Conservation (phyloP, 768 basidiomycete genomes). For the Tricholomella constricta region DNA sequence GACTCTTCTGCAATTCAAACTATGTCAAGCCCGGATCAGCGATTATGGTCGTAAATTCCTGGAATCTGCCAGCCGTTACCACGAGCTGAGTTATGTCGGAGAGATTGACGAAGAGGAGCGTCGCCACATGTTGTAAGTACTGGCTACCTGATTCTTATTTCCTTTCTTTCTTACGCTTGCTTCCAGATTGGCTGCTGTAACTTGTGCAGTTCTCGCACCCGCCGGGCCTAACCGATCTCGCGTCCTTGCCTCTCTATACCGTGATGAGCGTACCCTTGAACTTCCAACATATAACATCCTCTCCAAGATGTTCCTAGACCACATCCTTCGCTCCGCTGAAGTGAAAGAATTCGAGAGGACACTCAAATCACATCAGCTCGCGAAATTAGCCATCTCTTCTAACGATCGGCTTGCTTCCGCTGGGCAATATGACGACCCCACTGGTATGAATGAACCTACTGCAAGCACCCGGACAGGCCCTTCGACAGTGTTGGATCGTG, state of each 20-base stretch:
- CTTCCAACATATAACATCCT: constrained; percentile 88
- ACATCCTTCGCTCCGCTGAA: constrained; percentile 89
- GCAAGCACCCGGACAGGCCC: constrained; percentile 86
- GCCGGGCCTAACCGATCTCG: constrained; percentile 96
- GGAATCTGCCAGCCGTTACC: constrained; percentile 92
- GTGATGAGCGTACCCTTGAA: constrained; percentile 86
- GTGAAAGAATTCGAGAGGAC: constrained; percentile 87
- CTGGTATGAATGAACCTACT: constrained; percentile 49
- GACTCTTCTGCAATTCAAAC: constrained; percentile 82
- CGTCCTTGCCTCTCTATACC: constrained; percentile 86
- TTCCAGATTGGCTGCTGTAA: constrained; percentile 82
- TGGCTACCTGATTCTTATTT: constrained; percentile 4
- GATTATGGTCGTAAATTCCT: constrained; percentile 92
- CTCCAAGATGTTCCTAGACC: constrained; percentile 98
- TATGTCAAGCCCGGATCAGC: constrained; percentile 92
- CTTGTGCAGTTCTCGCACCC: constrained; percentile 94
- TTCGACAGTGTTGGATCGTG: constrained; percentile 93
- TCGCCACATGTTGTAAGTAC: constrained; percentile 80
- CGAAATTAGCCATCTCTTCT: constrained; percentile 83
- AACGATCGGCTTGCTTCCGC: constrained; percentile 79
- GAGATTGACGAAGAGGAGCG: constrained; percentile 95
- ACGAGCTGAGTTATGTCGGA: constrained; percentile 89
- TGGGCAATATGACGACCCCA: constrained; percentile 55
- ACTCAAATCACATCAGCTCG: constrained; percentile 91
- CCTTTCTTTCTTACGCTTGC: neutral